Conservation (phyloP, 129 eudicot genomes). For the Erigeron canadensis region DNA sequence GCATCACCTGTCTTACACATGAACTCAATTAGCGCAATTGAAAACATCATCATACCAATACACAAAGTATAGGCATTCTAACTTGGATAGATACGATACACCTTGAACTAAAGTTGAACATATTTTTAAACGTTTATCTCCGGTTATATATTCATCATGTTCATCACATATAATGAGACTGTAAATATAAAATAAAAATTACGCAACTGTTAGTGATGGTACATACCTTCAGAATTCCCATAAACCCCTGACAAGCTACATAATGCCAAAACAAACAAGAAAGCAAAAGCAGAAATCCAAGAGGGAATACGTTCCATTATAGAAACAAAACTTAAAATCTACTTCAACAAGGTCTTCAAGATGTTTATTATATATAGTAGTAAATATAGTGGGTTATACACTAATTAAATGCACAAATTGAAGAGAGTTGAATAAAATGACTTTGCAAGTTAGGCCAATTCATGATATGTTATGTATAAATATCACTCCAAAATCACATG, state of each 20-base stretch:
- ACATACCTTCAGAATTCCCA: slow-evolving; percentile 56
- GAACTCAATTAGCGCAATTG: neutral
- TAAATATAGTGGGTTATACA: slow-evolving; percentile 15
- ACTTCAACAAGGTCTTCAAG: neutral
- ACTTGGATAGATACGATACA: too few species aligned
- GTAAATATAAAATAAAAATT: too few species aligned
- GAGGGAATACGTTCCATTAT: slow-evolving; percentile 43
- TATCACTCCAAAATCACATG: too few species aligned
- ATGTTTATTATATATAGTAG: neutral
- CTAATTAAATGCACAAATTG: neutral
- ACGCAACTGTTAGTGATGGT: neutral
- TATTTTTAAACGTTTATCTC: too few species aligned
- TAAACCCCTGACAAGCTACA: slow-evolving; percentile 26
- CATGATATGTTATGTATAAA: neutral
- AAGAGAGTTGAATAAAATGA: slow-evolving; percentile 16
- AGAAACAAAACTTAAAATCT: neutral
- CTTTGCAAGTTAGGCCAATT: neutral
- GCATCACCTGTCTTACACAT: slow-evolving; percentile 51
- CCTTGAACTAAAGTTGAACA: too few species aligned
- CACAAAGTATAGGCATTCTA: too few species aligned
- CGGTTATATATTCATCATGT: neutral
- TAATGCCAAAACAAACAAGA: slow-evolving; percentile 39
- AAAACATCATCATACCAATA: neutral
- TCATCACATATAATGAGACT: neutral
- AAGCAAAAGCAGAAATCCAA: slow-evolving; percentile 24